Percentiles rank a stretch among this genome's conserved stretches.
These are phyloP conservation scores for Obba rivulosa DNA, from an alignment of 768 basidiomycete genomes.

Conservation along the genomic window DNA sequence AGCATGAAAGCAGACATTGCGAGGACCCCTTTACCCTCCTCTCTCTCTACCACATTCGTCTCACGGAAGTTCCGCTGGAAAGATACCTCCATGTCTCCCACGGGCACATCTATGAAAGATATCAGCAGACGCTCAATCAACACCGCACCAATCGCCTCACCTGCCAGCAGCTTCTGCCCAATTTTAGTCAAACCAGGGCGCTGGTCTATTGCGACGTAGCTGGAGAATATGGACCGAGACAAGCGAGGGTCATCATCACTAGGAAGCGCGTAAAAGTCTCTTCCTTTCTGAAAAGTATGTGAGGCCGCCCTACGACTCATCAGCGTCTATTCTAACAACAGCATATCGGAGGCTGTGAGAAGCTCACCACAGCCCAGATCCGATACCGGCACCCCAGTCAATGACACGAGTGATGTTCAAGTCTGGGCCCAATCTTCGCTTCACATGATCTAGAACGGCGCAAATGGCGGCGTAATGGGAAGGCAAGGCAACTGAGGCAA, in stretches of 20 bases:
- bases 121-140: constrained; percentile 6
- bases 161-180: constrained; percentile 55
- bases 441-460: constrained; percentile 66
- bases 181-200: constrained; percentile 65
- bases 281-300: constrained; percentile 51
- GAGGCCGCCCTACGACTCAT: constrained; percentile 52
- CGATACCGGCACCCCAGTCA: constrained; percentile 83
- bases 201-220: constrained; percentile 75
- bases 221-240: constrained; percentile 45
- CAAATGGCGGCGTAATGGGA: constrained; percentile 79
- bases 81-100: constrained; percentile 37
- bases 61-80: constrained; percentile 59
- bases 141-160: constrained; percentile 29
- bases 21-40: constrained; percentile 46
- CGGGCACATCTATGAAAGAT: constrained; percentile 36
- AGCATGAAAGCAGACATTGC: constrained; percentile 86
- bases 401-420: constrained; percentile 59
- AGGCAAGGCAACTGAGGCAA: constrained; percentile 80
- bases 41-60: constrained; percentile 35
- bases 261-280: not conserved
- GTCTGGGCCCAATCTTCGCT: constrained; percentile 54
- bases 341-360: constrained; percentile 1
- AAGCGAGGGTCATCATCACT: constrained; percentile 29
- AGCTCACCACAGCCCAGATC: constrained; percentile 74
- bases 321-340: constrained; percentile 6